A percentile compares a stretch with the other conserved stretches of the same genome.
phyloP scores from a whole-genome alignment of 192 early-diverging fungal species.

The Backusella macrospora region DNA sequence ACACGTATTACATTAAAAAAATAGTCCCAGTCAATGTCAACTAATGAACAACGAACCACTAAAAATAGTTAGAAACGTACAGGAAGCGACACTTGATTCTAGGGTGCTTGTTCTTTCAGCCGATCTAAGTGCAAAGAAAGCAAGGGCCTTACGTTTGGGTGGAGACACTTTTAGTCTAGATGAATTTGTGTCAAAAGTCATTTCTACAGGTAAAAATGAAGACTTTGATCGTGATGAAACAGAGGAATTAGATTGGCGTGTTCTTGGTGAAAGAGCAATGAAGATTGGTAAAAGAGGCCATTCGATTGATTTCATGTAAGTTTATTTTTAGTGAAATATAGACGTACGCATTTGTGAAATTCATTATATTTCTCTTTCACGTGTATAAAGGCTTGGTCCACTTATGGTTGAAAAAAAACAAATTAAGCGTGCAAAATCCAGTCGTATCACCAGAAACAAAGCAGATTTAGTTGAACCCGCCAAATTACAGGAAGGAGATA shows the following conservation, averaged over 20 bases:
- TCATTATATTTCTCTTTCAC: neutral
- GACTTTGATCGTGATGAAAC: slow-evolving; percentile 48
- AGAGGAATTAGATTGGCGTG: slow-evolving; percentile 58
- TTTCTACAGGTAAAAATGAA: slow-evolving; percentile 52
- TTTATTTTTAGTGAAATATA: neutral
- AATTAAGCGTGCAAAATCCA: slow-evolving; percentile 34
- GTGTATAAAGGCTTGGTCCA: slow-evolving; percentile 64
- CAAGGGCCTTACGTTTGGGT: slow-evolving; percentile 63
- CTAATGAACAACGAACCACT: neutral
- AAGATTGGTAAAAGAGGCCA: slow-evolving; percentile 61
- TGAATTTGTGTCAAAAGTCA: slow-evolving; percentile 72
- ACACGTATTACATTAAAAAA: neutral
- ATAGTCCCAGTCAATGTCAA: neutral
- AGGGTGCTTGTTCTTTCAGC: slow-evolving; percentile 74
- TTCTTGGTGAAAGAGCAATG: slow-evolving; percentile 56
- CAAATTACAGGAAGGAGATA: slow-evolving; percentile 65
- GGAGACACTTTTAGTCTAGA: slow-evolving; percentile 70
- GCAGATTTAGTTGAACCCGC: slow-evolving; percentile 47
- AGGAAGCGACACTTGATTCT: slow-evolving; percentile 92
- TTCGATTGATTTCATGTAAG: slow-evolving; percentile 79
- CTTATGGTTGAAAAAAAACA: slow-evolving; percentile 64
- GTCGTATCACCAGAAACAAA: slow-evolving; percentile 51
- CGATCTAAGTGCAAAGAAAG: slow-evolving; percentile 75
- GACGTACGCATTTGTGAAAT: slow-evolving; percentile 6
- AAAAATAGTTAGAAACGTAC: slow-evolving; percentile 69